Percentiles rank a stretch among this genome's conserved stretches.
Evolutionary conservation across 306 rosid genomes (phyloP).

Genomic region (Glycine latifolia): DNA sequence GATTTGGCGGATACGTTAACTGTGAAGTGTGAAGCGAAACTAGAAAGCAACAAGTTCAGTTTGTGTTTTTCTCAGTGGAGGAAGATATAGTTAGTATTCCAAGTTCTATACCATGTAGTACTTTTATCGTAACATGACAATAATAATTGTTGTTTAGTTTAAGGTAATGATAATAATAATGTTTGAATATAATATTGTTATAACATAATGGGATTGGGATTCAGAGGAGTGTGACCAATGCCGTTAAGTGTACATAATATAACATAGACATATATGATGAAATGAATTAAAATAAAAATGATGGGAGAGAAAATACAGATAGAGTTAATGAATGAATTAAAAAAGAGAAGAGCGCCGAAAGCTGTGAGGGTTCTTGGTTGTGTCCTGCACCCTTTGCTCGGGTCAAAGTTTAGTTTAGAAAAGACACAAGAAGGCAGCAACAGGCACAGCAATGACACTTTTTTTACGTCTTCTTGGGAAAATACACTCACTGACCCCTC

Average conservation of each 20-base stretch:
- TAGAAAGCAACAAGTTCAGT: slow-evolving; percentile 53
- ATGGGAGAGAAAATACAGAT: background rate
- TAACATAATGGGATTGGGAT: slow-evolving; percentile 5
- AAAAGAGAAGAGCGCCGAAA: slow-evolving; percentile 77
- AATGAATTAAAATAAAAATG: background rate
- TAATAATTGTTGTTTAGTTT: slow-evolving; percentile 15
- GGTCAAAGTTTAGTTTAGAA: slow-evolving; percentile 53
- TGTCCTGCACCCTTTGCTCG: slow-evolving; percentile 21
- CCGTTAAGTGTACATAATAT: background rate
- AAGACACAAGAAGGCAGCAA: slow-evolving; percentile 11
- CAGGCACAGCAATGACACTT: slow-evolving; percentile 46
- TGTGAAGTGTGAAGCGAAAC: background rate
- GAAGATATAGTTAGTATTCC: slow-evolving; percentile 16
- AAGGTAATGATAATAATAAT: slow-evolving; percentile 35
- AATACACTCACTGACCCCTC: slow-evolving; percentile 18
- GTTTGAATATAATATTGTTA: slow-evolving; percentile 13
- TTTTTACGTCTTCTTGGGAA: slow-evolving; percentile 44
- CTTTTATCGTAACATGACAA: background rate
- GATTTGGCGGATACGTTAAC: slow-evolving; percentile 58
- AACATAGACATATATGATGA: background rate
- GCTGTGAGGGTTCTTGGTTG: slow-evolving; percentile 55
- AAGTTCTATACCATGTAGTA: background rate
- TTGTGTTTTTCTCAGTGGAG: slow-evolving; percentile 26
- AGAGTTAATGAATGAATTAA: background rate
- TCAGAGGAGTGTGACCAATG: background rate